These are phyloP conservation scores for Trichoderma aggressivum DNA, from an alignment of 2,329 filamentous ascomycete genomes.

Conservation along the genomic window DNA sequence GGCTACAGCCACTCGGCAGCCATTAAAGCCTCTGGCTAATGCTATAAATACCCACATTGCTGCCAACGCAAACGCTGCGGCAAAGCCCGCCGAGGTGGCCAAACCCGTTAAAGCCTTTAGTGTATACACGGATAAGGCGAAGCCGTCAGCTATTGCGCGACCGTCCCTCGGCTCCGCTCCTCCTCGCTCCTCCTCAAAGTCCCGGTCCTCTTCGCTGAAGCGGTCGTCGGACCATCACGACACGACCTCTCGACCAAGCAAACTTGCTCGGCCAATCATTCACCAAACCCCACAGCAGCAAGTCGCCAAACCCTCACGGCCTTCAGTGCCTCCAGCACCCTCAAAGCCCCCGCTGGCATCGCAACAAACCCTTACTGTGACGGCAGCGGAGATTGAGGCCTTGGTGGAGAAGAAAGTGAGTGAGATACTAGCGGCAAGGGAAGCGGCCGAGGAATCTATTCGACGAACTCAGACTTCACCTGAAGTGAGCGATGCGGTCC, in stretches of 20 bases:
- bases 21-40: slow-evolving; percentile 72
- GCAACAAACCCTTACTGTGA: slow-evolving; percentile 47
- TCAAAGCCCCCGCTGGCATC: slow-evolving; percentile 24
- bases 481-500: slow-evolving; percentile 72
- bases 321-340: background rate
- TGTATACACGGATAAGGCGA: slow-evolving; percentile 76
- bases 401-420: slow-evolving; percentile 90
- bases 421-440: slow-evolving; percentile 77
- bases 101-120: slow-evolving; percentile 82
- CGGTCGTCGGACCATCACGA: slow-evolving; percentile 44
- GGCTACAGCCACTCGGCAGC: slow-evolving; percentile 59
- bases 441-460: slow-evolving; percentile 46
- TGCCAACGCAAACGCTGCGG: slow-evolving; percentile 55
- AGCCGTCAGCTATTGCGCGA: slow-evolving; percentile 37
- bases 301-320: background rate
- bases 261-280: slow-evolving; percentile 40
- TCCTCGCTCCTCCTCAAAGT: slow-evolving; percentile 32
- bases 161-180: slow-evolving; percentile 35
- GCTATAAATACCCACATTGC: slow-evolving; percentile 75
- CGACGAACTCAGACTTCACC: slow-evolving; percentile 31
- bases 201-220: slow-evolving; percentile 39
- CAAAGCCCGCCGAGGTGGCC: slow-evolving; percentile 37
- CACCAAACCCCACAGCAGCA: slow-evolving; percentile 20
- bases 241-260: slow-evolving; percentile 43
- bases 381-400: slow-evolving; percentile 76